A percentile compares a stretch with the other conserved stretches of the same genome.
Evolutionary conservation across 306 rosid genomes (phyloP).

Genomic region (Mimosa pudica): DNA sequence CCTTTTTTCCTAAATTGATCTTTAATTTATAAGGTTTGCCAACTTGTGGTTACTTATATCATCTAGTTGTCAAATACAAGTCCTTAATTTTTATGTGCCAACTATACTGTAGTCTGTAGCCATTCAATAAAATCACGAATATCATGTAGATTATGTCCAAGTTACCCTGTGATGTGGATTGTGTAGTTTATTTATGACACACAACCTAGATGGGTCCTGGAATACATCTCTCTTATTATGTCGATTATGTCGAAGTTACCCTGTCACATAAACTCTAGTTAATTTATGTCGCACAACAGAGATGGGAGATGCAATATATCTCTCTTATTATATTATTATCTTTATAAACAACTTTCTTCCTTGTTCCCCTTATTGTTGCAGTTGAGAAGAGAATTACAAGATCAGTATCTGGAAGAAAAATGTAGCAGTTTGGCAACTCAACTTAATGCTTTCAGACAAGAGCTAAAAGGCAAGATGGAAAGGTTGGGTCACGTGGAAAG

Average conservation of each 20-base stretch:
- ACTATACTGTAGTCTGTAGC: background rate
- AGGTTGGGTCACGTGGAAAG: background rate
- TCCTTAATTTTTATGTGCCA: background rate
- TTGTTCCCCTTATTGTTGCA: background rate
- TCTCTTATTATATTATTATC: conserved; percentile 6
- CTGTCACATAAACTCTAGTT: too few relatives aligned
- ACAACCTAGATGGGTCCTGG: conserved; percentile 1
- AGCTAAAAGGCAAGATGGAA: background rate
- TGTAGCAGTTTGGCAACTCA: background rate
- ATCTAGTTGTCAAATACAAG: too few relatives aligned
- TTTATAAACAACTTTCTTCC: background rate
- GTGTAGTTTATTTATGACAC: background rate
- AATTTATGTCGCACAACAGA: conserved; percentile 3
- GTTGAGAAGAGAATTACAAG: background rate
- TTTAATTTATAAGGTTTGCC: background rate
- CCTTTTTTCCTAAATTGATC: background rate
- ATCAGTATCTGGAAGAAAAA: background rate
- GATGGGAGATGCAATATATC: background rate
- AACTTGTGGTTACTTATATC: background rate
- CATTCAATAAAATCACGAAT: conserved; percentile 1
- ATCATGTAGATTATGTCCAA: background rate
- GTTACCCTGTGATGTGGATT: conserved; percentile 1
- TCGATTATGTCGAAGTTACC: background rate
- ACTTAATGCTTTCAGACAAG: background rate
- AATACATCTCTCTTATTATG: background rate